A percentile compares a stretch with the other conserved stretches of the same genome.
phyloP scores from a whole-genome alignment of 83 land plant genomes.

The Isoetes engelmannii region DNA sequence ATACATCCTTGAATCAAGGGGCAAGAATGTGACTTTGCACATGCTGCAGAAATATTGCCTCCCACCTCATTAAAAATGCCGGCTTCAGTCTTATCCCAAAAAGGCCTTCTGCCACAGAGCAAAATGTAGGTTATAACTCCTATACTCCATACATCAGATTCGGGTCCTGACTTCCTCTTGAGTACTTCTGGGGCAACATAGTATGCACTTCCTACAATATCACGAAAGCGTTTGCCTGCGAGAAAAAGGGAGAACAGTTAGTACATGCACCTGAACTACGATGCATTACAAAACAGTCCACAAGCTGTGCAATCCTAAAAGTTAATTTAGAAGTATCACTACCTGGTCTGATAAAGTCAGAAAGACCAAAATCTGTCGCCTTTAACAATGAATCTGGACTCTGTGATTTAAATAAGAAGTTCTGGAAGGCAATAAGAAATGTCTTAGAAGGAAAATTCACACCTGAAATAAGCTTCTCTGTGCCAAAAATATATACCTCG shows the following conservation, averaged over 20 bases:
- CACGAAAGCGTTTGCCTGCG: slow-evolving; percentile 73
- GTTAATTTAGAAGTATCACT: neutral
- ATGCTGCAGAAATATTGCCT: neutral
- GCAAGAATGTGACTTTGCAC: neutral
- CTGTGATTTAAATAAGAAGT: slow-evolving; percentile 70
- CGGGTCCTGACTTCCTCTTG: slow-evolving; percentile 86
- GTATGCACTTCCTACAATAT: slow-evolving; percentile 94
- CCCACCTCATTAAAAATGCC: slow-evolving; percentile 89
- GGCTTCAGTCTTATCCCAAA: slow-evolving; percentile 94
- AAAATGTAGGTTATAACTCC: slow-evolving; percentile 92
- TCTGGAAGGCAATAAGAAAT: slow-evolving; percentile 22
- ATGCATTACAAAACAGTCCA: neutral
- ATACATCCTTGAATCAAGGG: neutral
- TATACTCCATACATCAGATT: slow-evolving; percentile 98
- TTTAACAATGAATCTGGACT: slow-evolving; percentile 76
- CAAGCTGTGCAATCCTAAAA: too few relatives aligned
- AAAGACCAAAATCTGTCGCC: slow-evolving; percentile 97
- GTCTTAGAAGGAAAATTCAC: neutral
- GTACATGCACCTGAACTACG: neutral
- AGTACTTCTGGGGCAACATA: slow-evolving; percentile 97
- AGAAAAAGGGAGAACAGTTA: neutral
- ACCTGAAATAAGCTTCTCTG: neutral
- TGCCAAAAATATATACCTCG: slow-evolving; percentile 46
- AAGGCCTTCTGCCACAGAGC: slow-evolving; percentile 93
- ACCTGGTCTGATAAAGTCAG: slow-evolving; percentile 94